Evolutionary conservation across 2,329 filamentous ascomycete genomes (phyloP), one percentile per base, ranked within the genome.

Genomic region (Bipolaris victoriae): DNA sequence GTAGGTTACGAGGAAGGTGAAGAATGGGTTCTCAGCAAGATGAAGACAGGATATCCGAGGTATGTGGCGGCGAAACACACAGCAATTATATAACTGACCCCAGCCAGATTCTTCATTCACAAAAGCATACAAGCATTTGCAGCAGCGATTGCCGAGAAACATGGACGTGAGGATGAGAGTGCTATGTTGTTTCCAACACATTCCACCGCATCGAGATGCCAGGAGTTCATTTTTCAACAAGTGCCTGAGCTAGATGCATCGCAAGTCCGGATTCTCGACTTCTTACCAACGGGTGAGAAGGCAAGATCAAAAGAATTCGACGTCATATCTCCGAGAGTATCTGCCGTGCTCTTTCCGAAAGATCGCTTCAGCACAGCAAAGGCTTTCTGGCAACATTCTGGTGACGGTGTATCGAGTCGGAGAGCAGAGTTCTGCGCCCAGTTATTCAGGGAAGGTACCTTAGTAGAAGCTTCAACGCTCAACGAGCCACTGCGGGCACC

Each of bases 331-430:
- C 79, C 81, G 0, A 74, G 68, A 37, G 62, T 83, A 3, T 81
- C 77, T 5, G 81, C 79, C 22, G 87, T 97, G 3, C 73, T 98
- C 40, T 92, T 89, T 66, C 86, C 88, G 0, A 80, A 84, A 44
- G 84, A 87, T 11, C 78, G 86, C 16, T 93, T 89, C 67, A 78
- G 86, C 4, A 77, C 90, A 57, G 91, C 92, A n/a, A 98, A 97
- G 76, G 86, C 92, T 69, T 97, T 96, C 70, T 99, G 95, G 95
- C 95, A 98, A 75, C 95, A 99, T 76, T 90, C 91, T 0, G 95
- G 95, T 18, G 93, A 97, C 60, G 95, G 95, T 15, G 83, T 97
- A 13, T 97, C 93, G 0, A 97, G 93, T 74, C 88, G 95, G 48
- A 86, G 92, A 39, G 93, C 92, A 33, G 94, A 97, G 73, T 97